Evolutionary conservation across 225 moss, liverwort and hornwort genomes (phyloP).

Genomic region (Takakia lepidozioides): DNA sequence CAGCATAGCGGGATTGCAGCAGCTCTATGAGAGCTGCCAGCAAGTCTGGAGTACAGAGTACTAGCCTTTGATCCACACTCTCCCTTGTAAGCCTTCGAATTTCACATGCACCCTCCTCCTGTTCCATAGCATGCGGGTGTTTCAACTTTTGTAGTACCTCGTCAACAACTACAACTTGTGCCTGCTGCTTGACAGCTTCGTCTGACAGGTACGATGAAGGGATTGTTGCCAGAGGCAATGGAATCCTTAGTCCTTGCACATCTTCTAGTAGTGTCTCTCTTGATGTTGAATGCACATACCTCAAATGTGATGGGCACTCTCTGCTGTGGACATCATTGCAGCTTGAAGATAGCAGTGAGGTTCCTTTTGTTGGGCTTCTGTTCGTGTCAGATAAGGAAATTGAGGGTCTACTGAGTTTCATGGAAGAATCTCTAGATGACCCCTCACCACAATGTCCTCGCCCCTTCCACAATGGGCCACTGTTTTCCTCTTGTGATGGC

Average conservation of each 20-base stretch:
- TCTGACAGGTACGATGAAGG: slow-evolving; percentile 41
- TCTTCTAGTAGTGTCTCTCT: slow-evolving; percentile 23
- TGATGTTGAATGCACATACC: slow-evolving; percentile 35
- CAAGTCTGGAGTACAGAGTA: slow-evolving; percentile 45
- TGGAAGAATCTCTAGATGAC: slow-evolving; percentile 36
- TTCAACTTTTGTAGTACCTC: slow-evolving; percentile 41
- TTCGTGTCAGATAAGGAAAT: slow-evolving; percentile 15
- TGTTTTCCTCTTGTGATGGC: slow-evolving; percentile 20
- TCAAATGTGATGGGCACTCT: slow-evolving; percentile 18
- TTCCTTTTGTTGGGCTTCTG: slow-evolving; percentile 21
- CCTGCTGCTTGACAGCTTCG: slow-evolving; percentile 17
- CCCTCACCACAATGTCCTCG: slow-evolving; percentile 10
- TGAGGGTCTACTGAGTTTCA: slow-evolving; percentile 18
- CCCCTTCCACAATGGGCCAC: slow-evolving; percentile 29
- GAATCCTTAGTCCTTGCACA: slow-evolving; percentile 20
- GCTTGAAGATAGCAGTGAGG: slow-evolving; percentile 28
- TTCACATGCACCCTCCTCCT: slow-evolving; percentile 69
- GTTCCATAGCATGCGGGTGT: slow-evolving; percentile 57
- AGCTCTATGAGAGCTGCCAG: slow-evolving; percentile 55
- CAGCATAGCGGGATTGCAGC: slow-evolving; percentile 48
- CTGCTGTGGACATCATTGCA: slow-evolving; percentile 21
- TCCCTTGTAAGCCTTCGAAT: slow-evolving; percentile 65
- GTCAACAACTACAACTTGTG: slow-evolving; percentile 23
- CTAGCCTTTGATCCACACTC: slow-evolving; percentile 42
- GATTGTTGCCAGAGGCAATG: slow-evolving; percentile 51